Base-by-base conservation (phyloP, 108 stramenopile species). In the Epithemia pelagica region DNA sequence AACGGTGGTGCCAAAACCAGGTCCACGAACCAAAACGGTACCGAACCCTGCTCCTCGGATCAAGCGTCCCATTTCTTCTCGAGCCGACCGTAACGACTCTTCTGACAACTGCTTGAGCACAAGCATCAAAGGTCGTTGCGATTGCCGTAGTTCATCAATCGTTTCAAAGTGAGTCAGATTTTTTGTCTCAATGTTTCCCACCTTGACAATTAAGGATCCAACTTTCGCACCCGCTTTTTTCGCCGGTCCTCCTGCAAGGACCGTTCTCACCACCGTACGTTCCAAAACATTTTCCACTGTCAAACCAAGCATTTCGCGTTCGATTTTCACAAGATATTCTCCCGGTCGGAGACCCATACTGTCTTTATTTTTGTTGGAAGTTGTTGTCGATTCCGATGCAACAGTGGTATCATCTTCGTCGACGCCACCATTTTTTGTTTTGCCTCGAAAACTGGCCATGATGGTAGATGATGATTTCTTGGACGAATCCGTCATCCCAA, bases 271-370 rank as follows among this genome's bases (percentile, higher is more conserved):
- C 24, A 95, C 86, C 18, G 93, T 95, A 0, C 93, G 74, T 75
- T 95, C 93, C 24, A 95, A 67, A 15, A 95, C 90, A 73, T 95
- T 95, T 62, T 95, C 93, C 28, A 95, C 93, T 2, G 93, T 95
- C 20, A 95, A 75, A 28, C 93, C 93, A 0, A 95, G 75, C 88
- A 91, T 91, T 78, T 94, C 90, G 57, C 88, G 77, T 59, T 88
- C 79, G 57, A 90, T 88, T 23, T 74, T 53, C 24, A 91, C 84
- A 52, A 76, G 75, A 60, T 93, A 90, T 58, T 88, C 85, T 54
- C 76, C 81, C 27, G 63, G 68, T n/a, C 56, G 56, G 7, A 23
- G 21, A 27, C 25, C 22, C 5, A 27, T 23, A 58, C 8, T 27
- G 8, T 58, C 25, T 15, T 5, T 5, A 57, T 57, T 57, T n/a